These are phyloP conservation scores for Annulohypoxylon truncatum DNA, from an alignment of 2,329 filamentous ascomycete genomes.

Conservation along the genomic window DNA sequence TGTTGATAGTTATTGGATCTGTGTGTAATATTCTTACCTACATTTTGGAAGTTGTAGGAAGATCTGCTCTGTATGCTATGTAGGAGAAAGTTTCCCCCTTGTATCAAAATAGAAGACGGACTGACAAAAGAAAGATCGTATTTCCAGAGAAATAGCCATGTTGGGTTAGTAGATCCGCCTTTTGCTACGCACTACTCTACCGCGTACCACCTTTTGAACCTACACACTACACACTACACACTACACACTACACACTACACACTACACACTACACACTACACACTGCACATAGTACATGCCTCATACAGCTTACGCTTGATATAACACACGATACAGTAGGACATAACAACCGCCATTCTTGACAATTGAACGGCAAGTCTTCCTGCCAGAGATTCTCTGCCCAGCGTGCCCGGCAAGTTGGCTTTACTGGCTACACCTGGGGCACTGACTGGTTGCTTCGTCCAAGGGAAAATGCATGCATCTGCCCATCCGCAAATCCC, in stretches of 20 bases:
- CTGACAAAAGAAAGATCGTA: constrained; percentile 21
- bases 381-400: constrained; percentile 4
- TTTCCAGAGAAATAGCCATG: constrained; percentile 28
- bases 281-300: neutral
- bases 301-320: neutral
- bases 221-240: neutral
- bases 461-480: constrained; percentile 45
- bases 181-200: constrained; percentile 8
- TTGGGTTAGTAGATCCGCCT: constrained; percentile 41
- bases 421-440: constrained; percentile 18
- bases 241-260: neutral
- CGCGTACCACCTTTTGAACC: neutral
- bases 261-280: neutral
- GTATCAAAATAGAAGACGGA: constrained; percentile 19
- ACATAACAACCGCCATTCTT: constrained; percentile 5
- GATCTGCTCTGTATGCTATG: neutral
- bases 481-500: constrained; percentile 43
- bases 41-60: constrained; percentile 3
- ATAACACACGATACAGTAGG: neutral
- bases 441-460: constrained; percentile 31
- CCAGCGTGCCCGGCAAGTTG: constrained; percentile 11
- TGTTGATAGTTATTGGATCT: constrained; percentile 12
- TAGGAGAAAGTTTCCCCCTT: constrained; percentile 21
- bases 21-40: constrained; percentile 15
- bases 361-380: constrained; percentile 12